Evolutionary conservation across 1,284 basidiomycete species (phyloP), one percentile per base, ranked within the genome.

Genomic region (Meira nashicola): DNA sequence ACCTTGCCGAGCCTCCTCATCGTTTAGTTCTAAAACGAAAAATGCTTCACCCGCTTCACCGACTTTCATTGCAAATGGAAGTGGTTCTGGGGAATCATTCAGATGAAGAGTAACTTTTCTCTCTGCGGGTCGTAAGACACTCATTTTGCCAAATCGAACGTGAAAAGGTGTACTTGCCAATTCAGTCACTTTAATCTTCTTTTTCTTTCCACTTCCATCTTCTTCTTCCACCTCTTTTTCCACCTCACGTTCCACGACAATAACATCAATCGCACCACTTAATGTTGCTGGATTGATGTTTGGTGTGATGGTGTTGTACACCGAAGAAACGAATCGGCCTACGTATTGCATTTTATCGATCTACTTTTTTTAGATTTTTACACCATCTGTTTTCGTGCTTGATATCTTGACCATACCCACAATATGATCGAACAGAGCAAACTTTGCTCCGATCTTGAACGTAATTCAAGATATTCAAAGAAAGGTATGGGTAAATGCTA

Each of bases 1-100:
- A 64, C 93, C 89, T 21, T 60, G 55, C 5, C 53, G 54, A 6
- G 63, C 60, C 6, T 66, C 67, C 54, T 88, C 89, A 15, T 66
- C 71, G 48, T 95, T 91, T 1, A 94, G 96, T 80, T 99, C 93
- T 68, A 98, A 90, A 41, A 99, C 89, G 74, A 98, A 98, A 83
- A 98, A 98, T 0, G 94, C 95, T 80, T 99, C 95, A 17, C 95
- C 95, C 1, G 93, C 90, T 63, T 98, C 94, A 46, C 92, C 92
- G 67, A 98, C 93, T 83, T 99, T 98, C 95, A 99, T 99, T 75
- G 84, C 85, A 78, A 92, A 98, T 1, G 94, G 94, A 54, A 92
- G 87, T 10, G 84, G 83, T 37, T 78, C 72, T n/a, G 70, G 59
- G 0, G 70, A 68, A 56, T 64, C 65, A 65, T 78, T 78, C 46